Evolutionary conservation across 1,284 basidiomycete species (phyloP).

Genomic region (Vanrija sp.): DNA sequence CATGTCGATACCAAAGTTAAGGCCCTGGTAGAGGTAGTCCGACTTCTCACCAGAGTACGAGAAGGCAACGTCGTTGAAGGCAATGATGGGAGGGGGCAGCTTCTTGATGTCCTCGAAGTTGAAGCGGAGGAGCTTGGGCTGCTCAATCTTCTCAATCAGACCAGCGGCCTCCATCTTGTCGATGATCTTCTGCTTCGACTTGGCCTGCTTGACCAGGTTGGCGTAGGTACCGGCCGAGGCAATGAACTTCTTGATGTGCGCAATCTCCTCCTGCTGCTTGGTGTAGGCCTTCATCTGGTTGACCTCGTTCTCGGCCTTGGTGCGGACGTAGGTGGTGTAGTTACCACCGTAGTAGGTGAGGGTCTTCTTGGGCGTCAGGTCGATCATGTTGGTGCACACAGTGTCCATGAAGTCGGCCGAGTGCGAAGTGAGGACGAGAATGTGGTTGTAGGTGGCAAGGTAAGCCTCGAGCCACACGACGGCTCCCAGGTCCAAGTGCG

Average conservation of each 20-base stretch:
- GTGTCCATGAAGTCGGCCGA: conserved; percentile 99
- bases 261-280: conserved; percentile 98
- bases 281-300: conserved; percentile 99
- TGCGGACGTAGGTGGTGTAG: conserved; percentile 93
- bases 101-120: conserved; percentile 94
- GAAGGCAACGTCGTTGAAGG: conserved; percentile 92
- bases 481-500: conserved; percentile 81
- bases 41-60: conserved; percentile 84
- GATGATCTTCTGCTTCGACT: conserved; percentile 99
- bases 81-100: conserved; percentile 94
- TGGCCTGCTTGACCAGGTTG: conserved; percentile 96
- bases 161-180: conserved; percentile 99
- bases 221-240: conserved; percentile 98
- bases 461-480: conserved; percentile 99
- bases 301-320: conserved; percentile 93
- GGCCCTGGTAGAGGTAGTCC: conserved; percentile 81
- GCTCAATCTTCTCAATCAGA: conserved; percentile 83
- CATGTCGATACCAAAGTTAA: conserved; percentile 89
- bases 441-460: conserved; percentile 96
- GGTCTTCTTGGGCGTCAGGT: conserved; percentile 64
- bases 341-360: conserved; percentile 92
- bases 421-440: conserved; percentile 76
- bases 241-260: conserved; percentile 96
- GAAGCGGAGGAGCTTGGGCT: conserved; percentile 72
- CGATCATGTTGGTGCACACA: conserved; percentile 97